Percentiles rank a stretch among this genome's conserved stretches.
phyloP scores from a whole-genome alignment of 2,329 filamentous ascomycete genomes.

The Phaeomoniella chlamydospora region DNA sequence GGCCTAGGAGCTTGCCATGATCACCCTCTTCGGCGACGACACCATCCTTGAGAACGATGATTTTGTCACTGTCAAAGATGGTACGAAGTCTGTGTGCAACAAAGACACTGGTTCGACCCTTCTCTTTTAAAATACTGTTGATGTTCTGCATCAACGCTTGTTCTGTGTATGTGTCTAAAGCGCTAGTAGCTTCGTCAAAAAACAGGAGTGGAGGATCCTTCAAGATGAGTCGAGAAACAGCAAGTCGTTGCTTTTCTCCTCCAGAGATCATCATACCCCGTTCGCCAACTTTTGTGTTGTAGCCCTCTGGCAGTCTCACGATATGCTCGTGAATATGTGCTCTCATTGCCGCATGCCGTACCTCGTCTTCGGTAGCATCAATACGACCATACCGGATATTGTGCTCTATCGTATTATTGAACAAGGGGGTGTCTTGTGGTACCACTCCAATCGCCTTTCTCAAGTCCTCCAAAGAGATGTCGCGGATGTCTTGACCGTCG shows the following conservation, averaged over 20 bases:
- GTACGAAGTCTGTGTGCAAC: constrained; percentile 85
- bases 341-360: constrained; percentile 63
- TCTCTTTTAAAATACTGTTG: constrained; percentile 80
- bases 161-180: constrained; percentile 86
- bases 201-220: constrained; percentile 85
- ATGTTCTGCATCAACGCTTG: constrained; percentile 83
- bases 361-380: constrained; percentile 55
- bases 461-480: constrained; percentile 69
- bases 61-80: constrained; percentile 84
- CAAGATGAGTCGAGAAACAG: constrained; percentile 66
- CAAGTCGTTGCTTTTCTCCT: constrained; percentile 83
- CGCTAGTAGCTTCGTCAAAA: constrained; percentile 90
- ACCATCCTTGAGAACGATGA: constrained; percentile 78
- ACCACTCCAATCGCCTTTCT: constrained; percentile 84
- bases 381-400: constrained; percentile 90
- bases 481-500: constrained; percentile 81
- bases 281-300: constrained; percentile 83
- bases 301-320: constrained; percentile 67
- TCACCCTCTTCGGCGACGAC: constrained; percentile 79
- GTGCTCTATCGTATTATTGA: constrained; percentile 91
- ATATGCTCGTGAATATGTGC: constrained; percentile 79
- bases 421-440: constrained; percentile 89
- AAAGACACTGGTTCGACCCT: constrained; percentile 80
- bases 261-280: constrained; percentile 93
- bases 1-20: constrained; percentile 69